Percentiles rank a stretch among this genome's conserved stretches.
phyloP scores from a whole-genome alignment of 352 stramenopile species.

The Globisporangium camurandrum region DNA sequence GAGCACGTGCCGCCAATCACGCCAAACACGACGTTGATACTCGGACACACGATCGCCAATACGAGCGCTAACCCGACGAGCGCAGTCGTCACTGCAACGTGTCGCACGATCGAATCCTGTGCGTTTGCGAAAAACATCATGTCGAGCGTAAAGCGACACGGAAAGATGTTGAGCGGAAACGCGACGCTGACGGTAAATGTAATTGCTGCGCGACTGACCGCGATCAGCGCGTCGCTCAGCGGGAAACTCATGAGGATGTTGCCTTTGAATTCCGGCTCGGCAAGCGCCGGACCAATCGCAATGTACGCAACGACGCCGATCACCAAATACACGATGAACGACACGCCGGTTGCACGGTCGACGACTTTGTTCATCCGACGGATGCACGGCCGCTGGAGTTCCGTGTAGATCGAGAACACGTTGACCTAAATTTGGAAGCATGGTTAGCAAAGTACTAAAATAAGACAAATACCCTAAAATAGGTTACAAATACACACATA shows the following conservation, averaged over 20 bases:
- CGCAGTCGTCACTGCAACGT: slow-evolving; percentile 51
- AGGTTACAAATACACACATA: slow-evolving; percentile 8
- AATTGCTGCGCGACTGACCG: slow-evolving; percentile 72
- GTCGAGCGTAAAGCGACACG: slow-evolving; percentile 79
- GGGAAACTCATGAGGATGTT: slow-evolving; percentile 81
- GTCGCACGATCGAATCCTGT: slow-evolving; percentile 55
- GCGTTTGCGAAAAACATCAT: slow-evolving; percentile 86
- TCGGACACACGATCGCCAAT: slow-evolving; percentile 78
- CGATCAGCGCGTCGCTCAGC: slow-evolving; percentile 68
- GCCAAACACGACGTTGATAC: slow-evolving; percentile 82
- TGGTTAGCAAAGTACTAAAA: no score
- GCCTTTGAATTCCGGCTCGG: slow-evolving; percentile 65
- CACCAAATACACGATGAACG: slow-evolving; percentile 64
- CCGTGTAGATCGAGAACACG: slow-evolving; percentile 87
- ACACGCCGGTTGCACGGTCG: slow-evolving; percentile 67
- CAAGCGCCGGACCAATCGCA: slow-evolving; percentile 57
- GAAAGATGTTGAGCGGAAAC: slow-evolving; percentile 85
- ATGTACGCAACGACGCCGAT: slow-evolving; percentile 78
- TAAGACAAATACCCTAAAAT: no score
- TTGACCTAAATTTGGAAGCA: no score
- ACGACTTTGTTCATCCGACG: slow-evolving; percentile 87
- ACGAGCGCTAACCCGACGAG: slow-evolving; percentile 64
- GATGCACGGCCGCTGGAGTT: slow-evolving; percentile 79
- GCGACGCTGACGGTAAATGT: slow-evolving; percentile 81
- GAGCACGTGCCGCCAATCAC: slow-evolving; percentile 84